Conservation (phyloP, 169 alveolate genomes). For the Plasmodium reichenowi region DNA sequence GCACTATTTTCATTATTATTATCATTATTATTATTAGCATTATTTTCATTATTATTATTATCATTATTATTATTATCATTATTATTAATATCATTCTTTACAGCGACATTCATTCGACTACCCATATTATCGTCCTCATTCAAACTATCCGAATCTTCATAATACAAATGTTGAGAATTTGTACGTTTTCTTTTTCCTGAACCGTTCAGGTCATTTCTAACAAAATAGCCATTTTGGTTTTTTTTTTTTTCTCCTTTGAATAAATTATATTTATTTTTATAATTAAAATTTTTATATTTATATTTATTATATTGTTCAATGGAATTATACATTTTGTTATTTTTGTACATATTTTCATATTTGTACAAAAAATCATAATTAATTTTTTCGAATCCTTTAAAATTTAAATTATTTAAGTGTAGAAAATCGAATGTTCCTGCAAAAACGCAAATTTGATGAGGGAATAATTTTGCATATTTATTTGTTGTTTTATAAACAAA, state of each 20-base stretch:
- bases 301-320: slow-evolving; percentile 13
- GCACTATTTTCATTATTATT: not conserved
- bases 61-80: not conserved
- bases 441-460: slow-evolving; percentile 47
- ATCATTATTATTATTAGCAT: not conserved
- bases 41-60: not conserved
- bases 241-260: not conserved
- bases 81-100: slow-evolving; percentile 3
- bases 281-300: slow-evolving; percentile 26
- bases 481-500: slow-evolving; percentile 63
- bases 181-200: not conserved
- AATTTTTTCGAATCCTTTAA: slow-evolving; percentile 47
- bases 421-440: slow-evolving; percentile 58
- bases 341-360: slow-evolving; percentile 11
- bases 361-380: slow-evolving; percentile 68
- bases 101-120: not conserved
- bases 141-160: slow-evolving; percentile 2
- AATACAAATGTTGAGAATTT: not conserved
- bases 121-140: not conserved
- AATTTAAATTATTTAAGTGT: slow-evolving; percentile 48
- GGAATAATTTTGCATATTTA: slow-evolving; percentile 18
- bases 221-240: too few species aligned
- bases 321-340: slow-evolving; percentile 25
- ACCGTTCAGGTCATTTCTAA: too few species aligned
- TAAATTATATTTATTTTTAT: slow-evolving; percentile 4